A percentile compares a stretch with the other conserved stretches of the same genome.
phyloP scores from a whole-genome alignment of 2,329 filamentous ascomycete species.

The Aspergillus vadensis region DNA sequence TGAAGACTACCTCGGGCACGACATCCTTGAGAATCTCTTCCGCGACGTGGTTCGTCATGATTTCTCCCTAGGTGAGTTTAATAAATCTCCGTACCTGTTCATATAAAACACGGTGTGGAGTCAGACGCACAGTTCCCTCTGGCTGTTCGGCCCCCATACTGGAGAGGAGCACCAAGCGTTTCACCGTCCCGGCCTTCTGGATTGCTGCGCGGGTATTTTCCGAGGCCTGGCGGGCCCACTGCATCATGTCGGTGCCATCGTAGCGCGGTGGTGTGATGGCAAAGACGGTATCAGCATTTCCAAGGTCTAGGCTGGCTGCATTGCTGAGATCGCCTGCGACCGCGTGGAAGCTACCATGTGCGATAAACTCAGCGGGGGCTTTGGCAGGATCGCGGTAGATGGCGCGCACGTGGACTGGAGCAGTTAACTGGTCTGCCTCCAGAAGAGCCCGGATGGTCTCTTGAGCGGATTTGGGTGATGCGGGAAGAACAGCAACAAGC shows the following conservation, averaged over 20 bases:
- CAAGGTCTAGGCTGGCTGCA: conserved; percentile 10
- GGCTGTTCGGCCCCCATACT: conserved; percentile 18
- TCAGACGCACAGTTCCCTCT: conserved; percentile 13
- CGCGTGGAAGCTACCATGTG: conserved; percentile 14
- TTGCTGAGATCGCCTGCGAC: conserved; percentile 14
- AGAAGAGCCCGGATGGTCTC: conserved; percentile 17
- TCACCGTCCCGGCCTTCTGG: conserved; percentile 9
- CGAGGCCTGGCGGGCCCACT: conserved; percentile 12
- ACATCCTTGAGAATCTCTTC: conserved; percentile 15
- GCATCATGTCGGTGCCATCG: conserved; percentile 11
- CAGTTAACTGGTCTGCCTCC: neutral
- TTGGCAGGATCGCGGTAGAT: conserved; percentile 18
- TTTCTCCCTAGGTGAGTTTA: conserved; percentile 14
- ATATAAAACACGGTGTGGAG: no score
- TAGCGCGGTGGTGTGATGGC: conserved; percentile 15
- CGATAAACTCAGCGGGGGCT: conserved; percentile 11
- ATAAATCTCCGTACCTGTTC: no score
- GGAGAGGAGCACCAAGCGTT: conserved; percentile 17
- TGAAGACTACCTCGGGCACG: conserved; percentile 15
- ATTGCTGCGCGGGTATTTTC: conserved; percentile 14
- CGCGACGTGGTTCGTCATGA: conserved; percentile 18
- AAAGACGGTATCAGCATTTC: conserved; percentile 16
- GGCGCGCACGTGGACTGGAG: conserved; percentile 8
- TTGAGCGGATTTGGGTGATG: conserved; percentile 16
- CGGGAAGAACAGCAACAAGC: conserved; percentile 18